These are phyloP conservation scores for Monosporascus sp. DNA, from an alignment of 2,329 filamentous ascomycete species.

Conservation along the genomic window DNA sequence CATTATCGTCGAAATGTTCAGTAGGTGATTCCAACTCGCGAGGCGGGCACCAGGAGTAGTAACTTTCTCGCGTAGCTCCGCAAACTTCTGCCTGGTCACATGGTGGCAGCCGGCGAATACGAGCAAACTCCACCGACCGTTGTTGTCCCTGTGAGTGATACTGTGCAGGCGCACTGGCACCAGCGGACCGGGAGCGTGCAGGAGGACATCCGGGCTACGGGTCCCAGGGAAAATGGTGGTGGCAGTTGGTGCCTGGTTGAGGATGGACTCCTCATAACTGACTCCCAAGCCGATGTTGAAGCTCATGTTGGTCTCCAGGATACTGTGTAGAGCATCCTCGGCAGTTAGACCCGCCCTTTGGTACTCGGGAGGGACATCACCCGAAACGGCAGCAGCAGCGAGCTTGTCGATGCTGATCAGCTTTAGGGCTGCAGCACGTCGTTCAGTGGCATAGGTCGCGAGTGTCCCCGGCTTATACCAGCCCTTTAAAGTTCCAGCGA, in stretches of 20 bases:
- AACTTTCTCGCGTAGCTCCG: background rate
- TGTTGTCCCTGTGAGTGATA: background rate
- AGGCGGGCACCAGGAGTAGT: background rate
- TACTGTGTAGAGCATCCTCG: background rate
- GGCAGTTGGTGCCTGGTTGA: background rate
- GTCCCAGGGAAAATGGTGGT: background rate
- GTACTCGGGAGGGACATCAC: background rate
- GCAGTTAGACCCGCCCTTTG: background rate
- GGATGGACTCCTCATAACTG: background rate
- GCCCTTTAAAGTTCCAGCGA: conserved; percentile 16
- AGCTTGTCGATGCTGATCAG: background rate
- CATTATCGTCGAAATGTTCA: background rate
- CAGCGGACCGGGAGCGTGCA: background rate
- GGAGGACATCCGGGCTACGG: background rate
- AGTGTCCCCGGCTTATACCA: background rate
- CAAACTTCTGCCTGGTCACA: background rate
- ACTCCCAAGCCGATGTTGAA: background rate
- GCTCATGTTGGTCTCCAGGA: background rate
- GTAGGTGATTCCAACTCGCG: background rate
- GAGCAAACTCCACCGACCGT: background rate
- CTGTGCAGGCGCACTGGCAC: background rate
- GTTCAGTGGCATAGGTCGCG: background rate
- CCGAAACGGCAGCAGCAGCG: background rate
- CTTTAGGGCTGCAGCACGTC: background rate
- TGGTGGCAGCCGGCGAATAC: background rate